Evolutionary conservation across 305 asterid species (phyloP).

Genomic region (Stenogyne calaminthoides): DNA sequence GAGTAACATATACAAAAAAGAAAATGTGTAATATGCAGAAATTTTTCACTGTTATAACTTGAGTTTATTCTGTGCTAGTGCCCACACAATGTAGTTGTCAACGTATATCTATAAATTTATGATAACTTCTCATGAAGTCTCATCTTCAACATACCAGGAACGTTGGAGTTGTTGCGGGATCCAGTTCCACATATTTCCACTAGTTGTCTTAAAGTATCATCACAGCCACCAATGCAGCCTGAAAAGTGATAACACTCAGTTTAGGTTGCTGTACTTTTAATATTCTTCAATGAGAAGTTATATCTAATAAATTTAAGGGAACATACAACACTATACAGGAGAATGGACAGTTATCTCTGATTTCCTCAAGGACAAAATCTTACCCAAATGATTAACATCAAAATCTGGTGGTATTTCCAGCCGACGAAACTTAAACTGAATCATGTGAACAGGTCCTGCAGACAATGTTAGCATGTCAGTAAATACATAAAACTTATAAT

Average conservation of each 20-base stretch:
- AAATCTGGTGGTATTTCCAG: conserved; percentile 90
- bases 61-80: too few relatives aligned
- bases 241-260: conserved; percentile 31
- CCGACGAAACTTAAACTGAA: conserved; percentile 87
- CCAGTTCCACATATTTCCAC: conserved; percentile 94
- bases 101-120: conserved; percentile 3
- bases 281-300: conserved; percentile 4
- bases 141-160: conserved; percentile 50
- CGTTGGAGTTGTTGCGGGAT: conserved; percentile 61
- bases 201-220: conserved; percentile 73
- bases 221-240: conserved; percentile 99
- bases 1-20: not conserved
- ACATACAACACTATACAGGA: conserved; percentile 12
- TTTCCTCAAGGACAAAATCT: conserved; percentile 28
- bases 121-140: not conserved
- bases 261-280: conserved; percentile 15
- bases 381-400: conserved; percentile 83
- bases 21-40: not conserved
- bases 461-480: conserved; percentile 31
- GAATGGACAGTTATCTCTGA: conserved; percentile 21
- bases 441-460: conserved; percentile 82
- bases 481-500: conserved; percentile 13
- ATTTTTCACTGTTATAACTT: not conserved
- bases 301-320: conserved; percentile 7
- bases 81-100: too few relatives aligned